phyloP scores from a whole-genome alignment of 495 filamentous ascomycete species.

The Lepraria neglecta region DNA sequence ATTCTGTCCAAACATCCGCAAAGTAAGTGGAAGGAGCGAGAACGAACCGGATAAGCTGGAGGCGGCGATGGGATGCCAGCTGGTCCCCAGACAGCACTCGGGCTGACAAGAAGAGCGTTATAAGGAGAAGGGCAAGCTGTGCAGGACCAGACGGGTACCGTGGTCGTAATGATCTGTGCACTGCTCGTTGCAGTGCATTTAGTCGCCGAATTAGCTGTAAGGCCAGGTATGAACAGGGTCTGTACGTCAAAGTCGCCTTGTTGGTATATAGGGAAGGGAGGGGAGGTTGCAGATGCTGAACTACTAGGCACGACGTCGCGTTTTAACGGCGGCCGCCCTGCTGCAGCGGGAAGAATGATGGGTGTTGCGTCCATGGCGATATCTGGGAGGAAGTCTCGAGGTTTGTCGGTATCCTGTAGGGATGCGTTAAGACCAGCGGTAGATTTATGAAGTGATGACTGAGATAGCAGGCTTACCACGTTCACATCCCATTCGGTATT shows the following conservation, averaged over 20 bases:
- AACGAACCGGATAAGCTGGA: neutral
- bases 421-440: neutral
- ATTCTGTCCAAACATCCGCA: too few species aligned
- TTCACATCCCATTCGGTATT: slow-evolving; percentile 1
- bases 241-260: neutral
- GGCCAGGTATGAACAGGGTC: neutral
- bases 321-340: neutral
- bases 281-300: neutral
- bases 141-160: neutral
- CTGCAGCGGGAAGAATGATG: neutral
- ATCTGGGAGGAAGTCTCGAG: slow-evolving; percentile 4
- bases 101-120: neutral
- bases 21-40: too few species aligned
- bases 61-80: neutral
- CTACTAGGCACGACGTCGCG: neutral
- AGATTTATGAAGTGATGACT: neutral
- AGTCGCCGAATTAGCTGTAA: neutral
- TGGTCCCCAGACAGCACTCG: neutral
- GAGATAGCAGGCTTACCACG: neutral
- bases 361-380: slow-evolving; percentile 4
- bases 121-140: neutral
- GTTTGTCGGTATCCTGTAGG: neutral
- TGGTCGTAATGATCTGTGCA: neutral
- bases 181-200: neutral
- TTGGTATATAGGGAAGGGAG: neutral